Conservation (phyloP, 148 eudicot species). For the Chenopodium quinoa region DNA sequence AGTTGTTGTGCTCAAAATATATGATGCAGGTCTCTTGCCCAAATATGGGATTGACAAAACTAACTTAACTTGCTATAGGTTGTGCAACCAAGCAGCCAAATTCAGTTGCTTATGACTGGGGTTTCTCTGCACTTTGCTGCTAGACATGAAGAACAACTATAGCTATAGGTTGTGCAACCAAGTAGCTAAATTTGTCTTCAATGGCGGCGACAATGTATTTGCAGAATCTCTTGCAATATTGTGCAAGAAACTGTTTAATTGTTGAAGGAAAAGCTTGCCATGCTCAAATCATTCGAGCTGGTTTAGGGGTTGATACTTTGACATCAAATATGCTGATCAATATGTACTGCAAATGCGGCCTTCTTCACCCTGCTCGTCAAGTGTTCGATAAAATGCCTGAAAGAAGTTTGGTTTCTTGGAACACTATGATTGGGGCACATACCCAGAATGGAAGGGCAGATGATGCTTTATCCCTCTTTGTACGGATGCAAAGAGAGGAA, state of each 20-base stretch:
- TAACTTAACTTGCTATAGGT: no score
- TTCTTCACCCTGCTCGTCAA: conserved; percentile 36
- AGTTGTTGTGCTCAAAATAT: no score
- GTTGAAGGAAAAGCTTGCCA: conserved; percentile 59
- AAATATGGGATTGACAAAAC: no score
- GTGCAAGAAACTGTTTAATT: conserved; percentile 42
- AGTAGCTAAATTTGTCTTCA: not conserved
- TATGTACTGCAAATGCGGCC: conserved; percentile 65
- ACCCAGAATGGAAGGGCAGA: conserved; percentile 43
- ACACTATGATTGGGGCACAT: conserved; percentile 63
- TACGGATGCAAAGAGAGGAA: conserved; percentile 55
- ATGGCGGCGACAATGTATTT: conserved; percentile 20
- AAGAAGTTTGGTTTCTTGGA: conserved; percentile 20
- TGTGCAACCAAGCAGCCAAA: no score
- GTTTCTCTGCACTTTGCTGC: no score
- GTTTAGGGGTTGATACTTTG: conserved; percentile 35
- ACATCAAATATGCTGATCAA: conserved; percentile 63
- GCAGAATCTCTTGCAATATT: conserved; percentile 46
- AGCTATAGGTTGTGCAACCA: no score
- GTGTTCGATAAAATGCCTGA: conserved; percentile 68
- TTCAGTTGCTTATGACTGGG: no score
- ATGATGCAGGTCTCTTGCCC: no score
- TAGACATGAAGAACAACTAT: no score
- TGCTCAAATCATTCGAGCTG: conserved; percentile 44
- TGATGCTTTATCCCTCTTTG: conserved; percentile 49